Percentiles rank a stretch among this genome's conserved stretches.
phyloP scores from a whole-genome alignment of 176 grass and related monocot species.

The Areca catechu region DNA sequence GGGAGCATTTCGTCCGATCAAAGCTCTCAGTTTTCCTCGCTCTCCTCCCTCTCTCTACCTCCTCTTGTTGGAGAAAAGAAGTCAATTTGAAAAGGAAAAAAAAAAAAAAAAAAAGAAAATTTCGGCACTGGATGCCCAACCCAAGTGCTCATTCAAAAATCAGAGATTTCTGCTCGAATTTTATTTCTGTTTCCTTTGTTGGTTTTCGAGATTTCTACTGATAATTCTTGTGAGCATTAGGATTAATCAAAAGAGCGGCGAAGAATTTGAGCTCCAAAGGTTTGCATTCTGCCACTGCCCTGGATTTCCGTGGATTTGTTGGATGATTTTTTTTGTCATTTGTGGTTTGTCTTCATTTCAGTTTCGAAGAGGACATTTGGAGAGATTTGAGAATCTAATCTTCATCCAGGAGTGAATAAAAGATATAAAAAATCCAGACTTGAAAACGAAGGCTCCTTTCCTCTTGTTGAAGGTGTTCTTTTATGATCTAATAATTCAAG shows the following conservation, averaged over 20 bases:
- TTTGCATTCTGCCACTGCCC: slow-evolving; percentile 4
- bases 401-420: not conserved
- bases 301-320: not conserved
- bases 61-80: not conserved
- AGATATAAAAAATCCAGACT: too few species aligned
- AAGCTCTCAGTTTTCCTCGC: slow-evolving; percentile 1
- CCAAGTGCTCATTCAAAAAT: too few species aligned
- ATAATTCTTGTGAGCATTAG: not conserved
- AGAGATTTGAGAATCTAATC: not conserved
- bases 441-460: too few species aligned
- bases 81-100: not conserved
- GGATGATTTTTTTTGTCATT: not conserved
- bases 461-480: too few species aligned
- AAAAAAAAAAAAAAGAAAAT: too few species aligned
- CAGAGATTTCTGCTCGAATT: too few species aligned
- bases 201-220: not conserved
- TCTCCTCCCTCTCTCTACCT: not conserved
- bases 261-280: slow-evolving; percentile 1
- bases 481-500: too few species aligned
- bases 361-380: not conserved
- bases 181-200: too few species aligned
- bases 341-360: not conserved
- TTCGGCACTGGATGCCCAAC: too few species aligned
- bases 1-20: slow-evolving; percentile 1
- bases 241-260: not conserved